A percentile compares a stretch with the other conserved stretches of the same genome.
phyloP scores from a whole-genome alignment of 371 early-diverging fungal genomes.

The Cokeromyces recurvatus region DNA sequence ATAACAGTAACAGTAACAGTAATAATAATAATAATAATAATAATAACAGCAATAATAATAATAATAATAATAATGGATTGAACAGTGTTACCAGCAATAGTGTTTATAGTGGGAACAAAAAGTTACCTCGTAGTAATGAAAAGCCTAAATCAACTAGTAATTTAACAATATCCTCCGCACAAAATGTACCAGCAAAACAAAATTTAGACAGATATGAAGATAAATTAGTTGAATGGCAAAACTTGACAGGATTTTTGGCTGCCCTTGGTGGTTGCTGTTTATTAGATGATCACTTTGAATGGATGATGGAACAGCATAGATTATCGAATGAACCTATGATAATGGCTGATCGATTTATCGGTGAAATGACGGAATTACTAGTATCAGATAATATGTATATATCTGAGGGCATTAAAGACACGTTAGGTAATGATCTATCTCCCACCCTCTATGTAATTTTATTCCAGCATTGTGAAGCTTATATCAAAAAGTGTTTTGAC shows the following conservation, averaged over 20 bases:
- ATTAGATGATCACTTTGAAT: background rate
- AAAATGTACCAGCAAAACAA: background rate
- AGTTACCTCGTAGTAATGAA: constrained; percentile 1
- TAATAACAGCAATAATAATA: background rate
- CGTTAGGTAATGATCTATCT: constrained; percentile 79
- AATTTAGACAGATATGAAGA: constrained; percentile 35
- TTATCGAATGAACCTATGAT: constrained; percentile 33
- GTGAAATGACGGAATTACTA: constrained; percentile 77
- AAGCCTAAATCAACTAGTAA: constrained; percentile 2
- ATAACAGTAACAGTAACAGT: background rate
- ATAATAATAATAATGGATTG: no score
- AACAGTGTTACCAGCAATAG: no score
- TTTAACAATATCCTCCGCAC: no score
- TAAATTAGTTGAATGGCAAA: constrained; percentile 55
- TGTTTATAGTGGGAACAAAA: constrained; percentile 2
- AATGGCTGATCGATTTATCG: constrained; percentile 74
- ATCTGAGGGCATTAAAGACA: constrained; percentile 84
- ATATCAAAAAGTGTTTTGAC: constrained; percentile 70
- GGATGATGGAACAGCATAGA: no score
- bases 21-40: background rate
- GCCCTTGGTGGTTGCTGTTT: constrained; percentile 65
- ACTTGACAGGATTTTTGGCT: constrained; percentile 69
- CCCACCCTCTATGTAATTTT: constrained; percentile 76
- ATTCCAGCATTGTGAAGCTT: constrained; percentile 65
- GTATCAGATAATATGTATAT: constrained; percentile 82